Evolutionary conservation across 371 early-diverging fungal genomes (phyloP).

Genomic region (Edhazardia aedis): DNA sequence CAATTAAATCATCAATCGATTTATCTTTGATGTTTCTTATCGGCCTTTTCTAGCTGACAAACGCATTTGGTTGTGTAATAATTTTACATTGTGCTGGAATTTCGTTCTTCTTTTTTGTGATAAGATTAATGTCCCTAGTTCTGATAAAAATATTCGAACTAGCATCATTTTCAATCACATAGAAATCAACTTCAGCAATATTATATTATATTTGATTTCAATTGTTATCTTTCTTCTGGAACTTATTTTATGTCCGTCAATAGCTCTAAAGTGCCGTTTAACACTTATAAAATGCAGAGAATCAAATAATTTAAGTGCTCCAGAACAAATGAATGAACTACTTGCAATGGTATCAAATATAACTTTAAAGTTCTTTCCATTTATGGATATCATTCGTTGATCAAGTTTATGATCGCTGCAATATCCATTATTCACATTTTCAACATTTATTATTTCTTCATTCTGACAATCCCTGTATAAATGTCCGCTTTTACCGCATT

Average conservation of each 20-base stretch:
- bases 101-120: background rate
- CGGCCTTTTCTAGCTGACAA: background rate
- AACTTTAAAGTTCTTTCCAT: background rate
- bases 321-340: background rate
- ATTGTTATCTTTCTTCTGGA: background rate
- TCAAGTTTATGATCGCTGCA: too few relatives aligned
- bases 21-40: background rate
- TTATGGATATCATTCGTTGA: background rate
- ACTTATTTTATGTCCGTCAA: background rate
- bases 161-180: too few relatives aligned
- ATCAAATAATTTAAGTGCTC: background rate
- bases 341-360: background rate
- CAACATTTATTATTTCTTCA: background rate
- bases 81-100: slow-evolving; percentile 1
- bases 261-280: background rate
- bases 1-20: background rate
- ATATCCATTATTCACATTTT: too few relatives aligned
- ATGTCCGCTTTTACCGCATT: background rate
- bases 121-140: background rate
- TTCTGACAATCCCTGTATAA: background rate
- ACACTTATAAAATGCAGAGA: background rate
- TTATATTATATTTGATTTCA: background rate
- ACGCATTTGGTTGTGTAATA: background rate
- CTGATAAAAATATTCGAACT: background rate
- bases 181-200: background rate